phyloP scores from a whole-genome alignment of 2,329 filamentous ascomycete genomes.

The Aspergillus novofumigatus region DNA sequence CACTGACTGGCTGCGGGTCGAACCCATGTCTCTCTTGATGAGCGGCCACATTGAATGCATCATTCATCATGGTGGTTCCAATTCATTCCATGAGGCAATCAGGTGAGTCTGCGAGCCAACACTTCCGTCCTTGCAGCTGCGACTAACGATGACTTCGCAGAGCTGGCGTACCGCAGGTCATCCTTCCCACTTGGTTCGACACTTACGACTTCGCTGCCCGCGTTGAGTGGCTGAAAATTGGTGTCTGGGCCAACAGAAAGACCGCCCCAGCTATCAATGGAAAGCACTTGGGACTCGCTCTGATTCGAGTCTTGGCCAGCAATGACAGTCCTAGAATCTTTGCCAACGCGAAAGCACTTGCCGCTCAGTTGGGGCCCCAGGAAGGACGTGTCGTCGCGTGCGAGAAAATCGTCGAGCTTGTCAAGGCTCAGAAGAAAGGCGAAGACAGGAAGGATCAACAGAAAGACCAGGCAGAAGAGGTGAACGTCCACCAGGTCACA shows the following conservation, averaged over 20 bases:
- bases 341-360: conserved; percentile 8
- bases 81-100: conserved; percentile 46
- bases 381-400: conserved; percentile 19
- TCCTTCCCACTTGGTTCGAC: conserved; percentile 47
- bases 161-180: conserved; percentile 43
- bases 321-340: conserved; percentile 2
- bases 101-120: conserved; percentile 27
- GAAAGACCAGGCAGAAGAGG: neutral
- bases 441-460: neutral
- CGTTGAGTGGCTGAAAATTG: conserved; percentile 43
- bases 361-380: conserved; percentile 4
- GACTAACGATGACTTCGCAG: conserved; percentile 20
- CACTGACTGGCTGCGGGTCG: conserved; percentile 38
- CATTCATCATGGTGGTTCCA: conserved; percentile 48
- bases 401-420: conserved; percentile 15
- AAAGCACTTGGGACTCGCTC: conserved; percentile 21
- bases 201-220: conserved; percentile 44
- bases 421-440: neutral
- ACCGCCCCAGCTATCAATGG: conserved; percentile 30
- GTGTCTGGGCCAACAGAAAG: conserved; percentile 37
- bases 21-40: conserved; percentile 33
- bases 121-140: neutral
- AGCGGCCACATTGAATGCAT: conserved; percentile 38
- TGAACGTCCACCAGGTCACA: neutral
- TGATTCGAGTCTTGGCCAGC: conserved; percentile 17